These are phyloP conservation scores for Aureobasidium sp. DNA, from an alignment of 2,329 filamentous ascomycete genomes.

Conservation along the genomic window DNA sequence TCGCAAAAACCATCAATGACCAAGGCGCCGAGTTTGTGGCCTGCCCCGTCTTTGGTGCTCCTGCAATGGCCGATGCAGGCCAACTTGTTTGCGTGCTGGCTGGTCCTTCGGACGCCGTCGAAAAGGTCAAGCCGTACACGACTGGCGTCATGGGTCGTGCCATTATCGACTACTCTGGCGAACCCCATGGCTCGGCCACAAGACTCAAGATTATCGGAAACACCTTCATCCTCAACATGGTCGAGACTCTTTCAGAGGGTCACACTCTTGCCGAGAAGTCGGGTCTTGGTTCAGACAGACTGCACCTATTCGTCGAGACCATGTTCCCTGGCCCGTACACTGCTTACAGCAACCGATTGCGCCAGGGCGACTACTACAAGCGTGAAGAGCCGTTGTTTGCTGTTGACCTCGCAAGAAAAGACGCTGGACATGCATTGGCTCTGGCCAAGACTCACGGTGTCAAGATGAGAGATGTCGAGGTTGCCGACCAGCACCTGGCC, in stretches of 20 bases:
- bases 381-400: slow-evolving; percentile 73
- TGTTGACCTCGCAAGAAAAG: slow-evolving; percentile 76
- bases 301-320: slow-evolving; percentile 64
- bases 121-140: slow-evolving; percentile 62
- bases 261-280: slow-evolving; percentile 73
- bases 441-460: slow-evolving; percentile 59
- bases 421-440: slow-evolving; percentile 64
- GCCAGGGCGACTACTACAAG: slow-evolving; percentile 67
- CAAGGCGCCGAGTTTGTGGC: slow-evolving; percentile 69
- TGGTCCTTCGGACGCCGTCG: slow-evolving; percentile 53
- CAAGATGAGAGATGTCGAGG: slow-evolving; percentile 57
- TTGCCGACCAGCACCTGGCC: slow-evolving; percentile 62
- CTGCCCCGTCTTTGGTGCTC: slow-evolving; percentile 65
- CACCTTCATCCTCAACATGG: slow-evolving; percentile 76
- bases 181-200: slow-evolving; percentile 61
- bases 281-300: slow-evolving; percentile 61
- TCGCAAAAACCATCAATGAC: slow-evolving; percentile 51
- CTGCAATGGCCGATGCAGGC: slow-evolving; percentile 63
- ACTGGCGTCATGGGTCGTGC: slow-evolving; percentile 63
- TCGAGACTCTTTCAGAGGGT: slow-evolving; percentile 71
- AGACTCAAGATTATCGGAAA: slow-evolving; percentile 80
- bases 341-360: slow-evolving; percentile 69
- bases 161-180: slow-evolving; percentile 63
- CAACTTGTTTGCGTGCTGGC: slow-evolving; percentile 67
- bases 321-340: slow-evolving; percentile 72